These are phyloP conservation scores for Uromyces viciae-fabae DNA, from an alignment of 1,284 basidiomycete species.

Conservation along the genomic window DNA sequence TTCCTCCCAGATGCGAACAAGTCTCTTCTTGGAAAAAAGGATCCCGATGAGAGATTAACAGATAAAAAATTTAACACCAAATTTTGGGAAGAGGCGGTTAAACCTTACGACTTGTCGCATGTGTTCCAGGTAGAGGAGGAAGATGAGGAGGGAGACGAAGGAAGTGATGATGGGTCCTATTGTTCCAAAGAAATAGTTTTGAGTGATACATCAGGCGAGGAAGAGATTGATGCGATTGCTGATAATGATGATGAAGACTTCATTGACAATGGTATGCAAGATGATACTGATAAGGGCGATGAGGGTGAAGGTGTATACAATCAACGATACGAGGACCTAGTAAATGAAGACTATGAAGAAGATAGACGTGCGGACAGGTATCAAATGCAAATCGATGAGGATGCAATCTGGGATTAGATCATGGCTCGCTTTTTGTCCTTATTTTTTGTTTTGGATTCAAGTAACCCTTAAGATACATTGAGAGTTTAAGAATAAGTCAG, in stretches of 20 bases:
- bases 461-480: too few species aligned
- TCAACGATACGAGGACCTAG: background rate
- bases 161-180: background rate
- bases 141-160: background rate
- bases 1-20: background rate
- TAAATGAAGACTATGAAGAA: background rate
- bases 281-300: background rate
- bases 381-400: background rate
- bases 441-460: too few species aligned
- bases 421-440: too few species aligned
- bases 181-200: background rate
- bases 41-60: background rate
- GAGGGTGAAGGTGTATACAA: background rate
- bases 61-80: background rate
- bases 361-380: background rate
- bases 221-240: background rate
- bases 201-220: background rate
- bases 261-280: too few species aligned
- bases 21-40: background rate
- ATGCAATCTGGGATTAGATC: background rate
- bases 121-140: background rate
- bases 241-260: background rate
- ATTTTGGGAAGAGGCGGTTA: background rate
- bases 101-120: background rate
- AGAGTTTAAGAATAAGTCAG: too few species aligned